Conservation (phyloP, 352 stramenopile genomes). For the Phytopythium litorale region DNA sequence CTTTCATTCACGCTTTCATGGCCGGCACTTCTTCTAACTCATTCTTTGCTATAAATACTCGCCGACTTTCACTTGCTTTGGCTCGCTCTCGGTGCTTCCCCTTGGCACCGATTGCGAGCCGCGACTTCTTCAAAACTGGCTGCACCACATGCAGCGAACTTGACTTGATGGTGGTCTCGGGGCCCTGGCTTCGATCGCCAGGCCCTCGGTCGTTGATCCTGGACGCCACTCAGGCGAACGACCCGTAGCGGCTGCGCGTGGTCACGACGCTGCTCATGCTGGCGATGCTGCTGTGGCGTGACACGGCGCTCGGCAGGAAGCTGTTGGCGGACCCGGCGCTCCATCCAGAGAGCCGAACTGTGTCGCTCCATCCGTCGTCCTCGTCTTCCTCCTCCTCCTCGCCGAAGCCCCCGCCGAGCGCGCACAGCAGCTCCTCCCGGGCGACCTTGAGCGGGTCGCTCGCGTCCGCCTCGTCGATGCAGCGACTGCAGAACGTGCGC, state of each 20-base stretch:
- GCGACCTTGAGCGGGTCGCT: constrained; percentile 19
- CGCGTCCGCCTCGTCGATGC: constrained; percentile 9
- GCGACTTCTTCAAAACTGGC: neutral
- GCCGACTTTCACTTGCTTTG: neutral
- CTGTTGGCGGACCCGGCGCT: constrained; percentile 20
- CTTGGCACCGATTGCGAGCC: neutral
- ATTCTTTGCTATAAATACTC: neutral
- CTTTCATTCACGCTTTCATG: neutral
- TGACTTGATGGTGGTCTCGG: neutral
- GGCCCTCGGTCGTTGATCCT: neutral
- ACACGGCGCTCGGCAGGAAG: constrained; percentile 21
- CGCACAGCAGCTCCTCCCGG: constrained; percentile 15
- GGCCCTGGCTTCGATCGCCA: neutral
- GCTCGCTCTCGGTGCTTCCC: neutral
- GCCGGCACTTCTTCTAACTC: neutral
- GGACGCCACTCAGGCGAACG: neutral
- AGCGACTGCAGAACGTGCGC: constrained; percentile 15
- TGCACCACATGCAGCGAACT: neutral
- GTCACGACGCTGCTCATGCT: constrained; percentile 17
- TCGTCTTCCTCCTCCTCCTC: constrained; percentile 13
- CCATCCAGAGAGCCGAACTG: constrained; percentile 18
- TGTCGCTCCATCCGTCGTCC: constrained; percentile 17
- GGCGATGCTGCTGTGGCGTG: constrained; percentile 19
- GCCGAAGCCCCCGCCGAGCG: neutral
- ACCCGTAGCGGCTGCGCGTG: constrained; percentile 6